Evolutionary conservation across 129 eudicot genomes (phyloP), one percentile per base, ranked within the genome.

Genomic region (Flaveria trinervia): DNA sequence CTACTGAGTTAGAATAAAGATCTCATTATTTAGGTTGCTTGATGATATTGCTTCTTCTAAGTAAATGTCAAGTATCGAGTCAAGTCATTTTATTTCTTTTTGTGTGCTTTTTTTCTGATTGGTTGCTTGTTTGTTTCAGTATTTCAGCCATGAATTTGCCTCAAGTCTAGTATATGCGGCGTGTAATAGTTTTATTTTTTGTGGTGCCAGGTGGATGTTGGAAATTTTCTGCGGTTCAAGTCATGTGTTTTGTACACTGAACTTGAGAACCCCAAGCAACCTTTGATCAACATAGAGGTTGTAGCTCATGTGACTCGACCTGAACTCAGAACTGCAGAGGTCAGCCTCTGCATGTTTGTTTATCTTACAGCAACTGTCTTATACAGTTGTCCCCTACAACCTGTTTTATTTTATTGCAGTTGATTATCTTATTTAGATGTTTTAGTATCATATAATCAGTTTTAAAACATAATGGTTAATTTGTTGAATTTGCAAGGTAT

Each of bases 241-340:
- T 91, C 98, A 1, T 90, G 96, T 77, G 93, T 94, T 71, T 70
- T 94, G 88, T 94, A 65, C 77, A 94, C 97, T 7, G 93, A 94
- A 82, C 97, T 91, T 41, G 96, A 89, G 78, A 76, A 89, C 80
- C 93, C 90, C 7, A 46, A 68, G 16, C 73, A 70, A 67, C 98
- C 98, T 14, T 77, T 91, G 56, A 91, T 94, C 26, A 94, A 94
- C 55, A 91, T 91, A 56, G 98, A 94, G 86, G 98, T 94, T 39
- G 97, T 91, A 18, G 98, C 98, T 76, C 98, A 91, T 84, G 98
- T 94, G 73, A 91, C 89, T 22, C 83, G 96, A 26, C 98, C 98
- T 14, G 98, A 94, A 69, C 83, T 84, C 68, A 85, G 97, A 76
- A 75, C 97, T 61, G 90, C 96, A 55, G 97, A 94, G 96, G 97